phyloP scores from a whole-genome alignment of 768 basidiomycete species.

The Mycena leptocephala region DNA sequence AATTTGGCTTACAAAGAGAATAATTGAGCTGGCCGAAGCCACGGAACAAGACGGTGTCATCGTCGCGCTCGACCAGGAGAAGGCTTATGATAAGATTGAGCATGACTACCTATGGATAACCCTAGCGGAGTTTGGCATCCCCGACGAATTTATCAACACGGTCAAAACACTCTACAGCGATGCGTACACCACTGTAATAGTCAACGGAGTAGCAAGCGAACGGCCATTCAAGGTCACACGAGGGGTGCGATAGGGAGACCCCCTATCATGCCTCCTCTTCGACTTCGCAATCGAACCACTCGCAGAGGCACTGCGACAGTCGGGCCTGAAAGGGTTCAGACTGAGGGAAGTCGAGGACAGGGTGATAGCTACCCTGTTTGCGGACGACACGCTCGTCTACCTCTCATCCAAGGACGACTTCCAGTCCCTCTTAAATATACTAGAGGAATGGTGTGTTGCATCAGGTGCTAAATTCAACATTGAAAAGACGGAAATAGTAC shows the following conservation, averaged over 20 bases:
- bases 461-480: constrained; percentile 20
- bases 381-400: constrained; percentile 21
- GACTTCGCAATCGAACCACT: constrained; percentile 40
- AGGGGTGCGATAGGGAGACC: constrained; percentile 51
- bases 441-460: constrained; percentile 20
- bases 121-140: constrained; percentile 22
- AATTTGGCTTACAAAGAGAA: constrained; percentile 30
- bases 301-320: constrained; percentile 33
- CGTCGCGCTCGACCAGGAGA: not conserved
- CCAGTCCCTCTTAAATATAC: not conserved
- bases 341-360: constrained; percentile 1
- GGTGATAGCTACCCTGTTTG: constrained; percentile 10
- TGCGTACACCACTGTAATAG: constrained; percentile 38
- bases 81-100: not conserved
- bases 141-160: constrained; percentile 28
- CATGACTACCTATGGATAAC: constrained; percentile 36
- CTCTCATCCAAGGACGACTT: not conserved
- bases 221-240: constrained; percentile 35
- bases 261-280: constrained; percentile 48
- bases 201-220: constrained; percentile 42
- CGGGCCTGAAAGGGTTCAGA: constrained; percentile 7
- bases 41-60: constrained; percentile 35
- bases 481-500: constrained; percentile 13
- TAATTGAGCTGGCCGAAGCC: constrained; percentile 29
- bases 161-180: constrained; percentile 41